Percentiles rank a stretch among this genome's conserved stretches.
Conservation (phyloP, 2,329 filamentous ascomycete species). For the Fusarium euwallaceae region DNA sequence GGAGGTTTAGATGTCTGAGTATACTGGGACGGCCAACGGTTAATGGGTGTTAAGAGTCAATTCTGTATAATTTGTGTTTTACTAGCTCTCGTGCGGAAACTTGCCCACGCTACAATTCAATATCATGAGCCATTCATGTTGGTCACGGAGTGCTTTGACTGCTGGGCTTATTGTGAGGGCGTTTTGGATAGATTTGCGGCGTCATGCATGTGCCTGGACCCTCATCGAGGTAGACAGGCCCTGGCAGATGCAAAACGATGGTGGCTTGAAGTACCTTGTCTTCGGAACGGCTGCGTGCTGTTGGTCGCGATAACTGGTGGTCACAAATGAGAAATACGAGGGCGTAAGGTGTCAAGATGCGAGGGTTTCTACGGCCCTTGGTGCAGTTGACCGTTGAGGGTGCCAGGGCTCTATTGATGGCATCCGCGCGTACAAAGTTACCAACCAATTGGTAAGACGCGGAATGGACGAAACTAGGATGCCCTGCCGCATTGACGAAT, state of each 20-base stretch:
- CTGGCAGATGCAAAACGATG: constrained; percentile 12
- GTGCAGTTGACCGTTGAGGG: background rate
- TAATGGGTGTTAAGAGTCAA: constrained; percentile 19
- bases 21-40: background rate
- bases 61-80: background rate
- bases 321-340: constrained; percentile 24
- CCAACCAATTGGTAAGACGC: constrained; percentile 12
- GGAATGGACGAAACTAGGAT: constrained; percentile 3
- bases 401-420: background rate
- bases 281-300: constrained; percentile 35
- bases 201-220: constrained; percentile 1
- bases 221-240: constrained; percentile 8
- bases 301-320: constrained; percentile 15
- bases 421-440: background rate
- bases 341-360: constrained; percentile 13
- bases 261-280: constrained; percentile 36
- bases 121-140: background rate
- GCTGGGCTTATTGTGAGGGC: background rate
- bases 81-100: background rate
- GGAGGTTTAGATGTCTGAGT: background rate
- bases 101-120: background rate
- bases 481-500: constrained; percentile 26
- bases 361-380: background rate
- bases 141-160: background rate
- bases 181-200: constrained; percentile 9